Conservation (phyloP, 2,329 filamentous ascomycete species). For the Trichoderma sp. region DNA sequence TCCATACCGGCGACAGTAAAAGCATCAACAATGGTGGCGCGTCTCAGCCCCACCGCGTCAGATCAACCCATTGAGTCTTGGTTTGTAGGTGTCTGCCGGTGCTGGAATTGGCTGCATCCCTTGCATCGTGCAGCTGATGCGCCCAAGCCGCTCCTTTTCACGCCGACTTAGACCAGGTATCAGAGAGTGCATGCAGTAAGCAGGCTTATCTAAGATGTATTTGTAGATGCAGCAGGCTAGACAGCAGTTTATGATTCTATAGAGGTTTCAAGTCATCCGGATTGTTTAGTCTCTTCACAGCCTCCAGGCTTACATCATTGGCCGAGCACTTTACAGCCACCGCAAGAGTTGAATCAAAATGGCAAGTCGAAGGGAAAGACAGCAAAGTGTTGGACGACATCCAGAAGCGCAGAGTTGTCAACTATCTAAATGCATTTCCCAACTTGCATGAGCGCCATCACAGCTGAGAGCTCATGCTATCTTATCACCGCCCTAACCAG, state of each 20-base stretch:
- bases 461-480: not conserved
- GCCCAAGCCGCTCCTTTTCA: not conserved
- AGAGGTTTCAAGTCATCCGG: not conserved
- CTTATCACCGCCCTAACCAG: conserved; percentile 13
- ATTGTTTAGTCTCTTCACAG: not conserved
- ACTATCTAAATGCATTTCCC: not conserved
- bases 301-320: not conserved
- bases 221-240: not conserved
- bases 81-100: not conserved
- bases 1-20: not conserved
- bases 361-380: not conserved
- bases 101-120: conserved; percentile 11
- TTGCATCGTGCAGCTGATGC: not conserved
- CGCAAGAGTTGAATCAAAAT: not conserved
- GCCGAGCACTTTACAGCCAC: not conserved
- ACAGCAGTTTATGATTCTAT: not conserved
- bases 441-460: not conserved
- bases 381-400: not conserved
- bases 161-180: not conserved
- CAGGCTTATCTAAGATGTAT: not conserved
- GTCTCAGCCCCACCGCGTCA: conserved; percentile 11
- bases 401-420: not conserved
- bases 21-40: not conserved
- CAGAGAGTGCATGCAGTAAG: not conserved
- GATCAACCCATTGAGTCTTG: not conserved